Base-by-base conservation (phyloP, 345 rosid genomes). In the Rhodamnia rubescens region DNA sequence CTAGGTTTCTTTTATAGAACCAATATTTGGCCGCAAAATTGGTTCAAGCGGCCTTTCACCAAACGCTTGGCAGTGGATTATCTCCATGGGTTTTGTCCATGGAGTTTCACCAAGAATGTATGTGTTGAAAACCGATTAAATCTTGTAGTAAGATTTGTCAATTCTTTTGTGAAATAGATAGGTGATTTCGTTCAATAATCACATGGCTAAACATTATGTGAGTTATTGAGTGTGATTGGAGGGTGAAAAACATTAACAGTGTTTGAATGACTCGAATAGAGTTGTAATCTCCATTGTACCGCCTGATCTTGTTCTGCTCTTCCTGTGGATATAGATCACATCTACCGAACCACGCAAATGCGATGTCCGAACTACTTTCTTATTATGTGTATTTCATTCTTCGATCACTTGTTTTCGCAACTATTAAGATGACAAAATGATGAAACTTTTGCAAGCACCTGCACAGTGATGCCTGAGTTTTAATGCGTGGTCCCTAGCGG, bases 281-380 rank as follows among this genome's bases (percentile, higher is more conserved):
- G 2, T 58, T 58, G 7, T 58, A 58, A 12, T 2, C 0, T 58
- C 7, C 6, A 12, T 58, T n/a, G 14, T 12, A 12, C 26, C 0
- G 4, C 2, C 0, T n/a, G 9, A 59, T 27, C 2, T 5, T 29
- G 2, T 58, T 0, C 1, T 0, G 4, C 20, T n/a, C 20, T 59
- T 4, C 16, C 2, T 0, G 1, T 59, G 2, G 1, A 59, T 13
- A 3, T 59, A 59, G 2, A 16, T 59, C 36, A 27, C 14, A n/a
- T 12, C 1, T 59, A 59, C 27, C 15, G 18, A 59, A 59, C 2
- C 1, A 0, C 9, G 1, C 14, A 13, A 5, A n/a, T 59, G 4
- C 0, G 7, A 0, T 11, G 15, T 14, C 53, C 36, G 7, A 58
- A 58, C 27, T 59, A 3, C 7, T 59, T 27, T 59, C 8, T n/a